Conservation (phyloP, 345 rosid genomes). For the Ailanthus altissimus region DNA sequence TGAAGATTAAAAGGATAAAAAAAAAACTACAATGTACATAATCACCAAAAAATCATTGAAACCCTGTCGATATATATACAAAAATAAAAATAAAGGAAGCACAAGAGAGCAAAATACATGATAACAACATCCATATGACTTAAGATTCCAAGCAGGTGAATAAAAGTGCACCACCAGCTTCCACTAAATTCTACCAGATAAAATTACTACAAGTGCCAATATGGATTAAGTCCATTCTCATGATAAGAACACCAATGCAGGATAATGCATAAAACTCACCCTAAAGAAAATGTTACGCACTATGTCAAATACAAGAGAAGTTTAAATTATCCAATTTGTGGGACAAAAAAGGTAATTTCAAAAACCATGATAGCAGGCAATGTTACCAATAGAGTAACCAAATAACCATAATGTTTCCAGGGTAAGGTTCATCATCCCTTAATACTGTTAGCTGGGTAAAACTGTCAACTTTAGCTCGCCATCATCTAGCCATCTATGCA, state of each 20-base stretch:
- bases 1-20: not conserved
- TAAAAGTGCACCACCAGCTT: constrained; percentile 3
- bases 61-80: not conserved
- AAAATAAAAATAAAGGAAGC: not conserved
- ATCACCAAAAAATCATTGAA: not conserved
- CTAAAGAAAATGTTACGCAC: too few species aligned
- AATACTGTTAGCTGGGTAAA: not conserved
- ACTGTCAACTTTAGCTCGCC: too few species aligned
- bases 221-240: not conserved
- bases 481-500: not conserved
- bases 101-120: not conserved
- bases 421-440: not conserved
- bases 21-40: not conserved
- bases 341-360: not conserved
- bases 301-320: not conserved
- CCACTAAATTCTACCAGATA: not conserved
- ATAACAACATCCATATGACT: not conserved
- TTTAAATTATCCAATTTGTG: not conserved
- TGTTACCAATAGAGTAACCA: not conserved
- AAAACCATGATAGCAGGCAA: not conserved
- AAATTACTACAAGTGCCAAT: not conserved
- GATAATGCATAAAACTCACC: not conserved
- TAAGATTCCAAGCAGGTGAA: not conserved
- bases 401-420: not conserved
- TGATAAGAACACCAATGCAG: not conserved